These are phyloP conservation scores for Staphylotrichum longicolle DNA, from an alignment of 495 filamentous ascomycete species.

Conservation along the genomic window DNA sequence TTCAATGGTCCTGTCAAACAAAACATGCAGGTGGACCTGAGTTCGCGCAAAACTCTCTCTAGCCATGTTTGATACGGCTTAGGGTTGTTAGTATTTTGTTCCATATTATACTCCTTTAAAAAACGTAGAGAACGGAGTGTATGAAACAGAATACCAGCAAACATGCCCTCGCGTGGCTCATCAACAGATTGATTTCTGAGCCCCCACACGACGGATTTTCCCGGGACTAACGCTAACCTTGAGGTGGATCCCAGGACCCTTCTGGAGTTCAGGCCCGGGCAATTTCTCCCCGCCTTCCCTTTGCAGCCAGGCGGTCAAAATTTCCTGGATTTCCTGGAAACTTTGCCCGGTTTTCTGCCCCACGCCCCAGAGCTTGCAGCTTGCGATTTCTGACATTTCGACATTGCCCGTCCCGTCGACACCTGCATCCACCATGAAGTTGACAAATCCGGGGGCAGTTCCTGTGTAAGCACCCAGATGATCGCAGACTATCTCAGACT, in stretches of 20 bases:
- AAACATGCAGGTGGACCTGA: neutral
- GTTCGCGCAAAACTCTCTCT: too few relatives aligned
- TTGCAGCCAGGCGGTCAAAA: constrained; percentile 21
- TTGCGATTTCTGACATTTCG: constrained; percentile 10
- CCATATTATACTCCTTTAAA: too few relatives aligned
- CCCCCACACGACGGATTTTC: constrained; percentile 11
- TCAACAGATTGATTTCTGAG: too few relatives aligned
- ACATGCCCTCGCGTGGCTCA: too few relatives aligned
- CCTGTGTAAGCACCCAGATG: constrained; percentile 59
- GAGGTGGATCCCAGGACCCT: too few relatives aligned
- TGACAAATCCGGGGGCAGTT: constrained; percentile 81
- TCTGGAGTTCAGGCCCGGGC: neutral
- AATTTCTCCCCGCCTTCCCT: constrained; percentile 23
- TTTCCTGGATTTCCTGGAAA: constrained; percentile 14
- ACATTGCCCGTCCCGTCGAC: constrained; percentile 11
- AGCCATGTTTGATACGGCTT: too few relatives aligned
- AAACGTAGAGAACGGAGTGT: too few relatives aligned
- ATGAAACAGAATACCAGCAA: too few relatives aligned
- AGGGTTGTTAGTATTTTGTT: too few relatives aligned
- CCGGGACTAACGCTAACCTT: neutral
- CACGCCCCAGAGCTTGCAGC: constrained; percentile 14
- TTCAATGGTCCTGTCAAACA: neutral
- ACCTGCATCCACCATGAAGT: constrained; percentile 62
- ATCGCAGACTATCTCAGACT: neutral
- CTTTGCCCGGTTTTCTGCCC: constrained; percentile 22